Base-by-base conservation (phyloP, 805 yeast genomes). In the Yarrowia osloensis region DNA sequence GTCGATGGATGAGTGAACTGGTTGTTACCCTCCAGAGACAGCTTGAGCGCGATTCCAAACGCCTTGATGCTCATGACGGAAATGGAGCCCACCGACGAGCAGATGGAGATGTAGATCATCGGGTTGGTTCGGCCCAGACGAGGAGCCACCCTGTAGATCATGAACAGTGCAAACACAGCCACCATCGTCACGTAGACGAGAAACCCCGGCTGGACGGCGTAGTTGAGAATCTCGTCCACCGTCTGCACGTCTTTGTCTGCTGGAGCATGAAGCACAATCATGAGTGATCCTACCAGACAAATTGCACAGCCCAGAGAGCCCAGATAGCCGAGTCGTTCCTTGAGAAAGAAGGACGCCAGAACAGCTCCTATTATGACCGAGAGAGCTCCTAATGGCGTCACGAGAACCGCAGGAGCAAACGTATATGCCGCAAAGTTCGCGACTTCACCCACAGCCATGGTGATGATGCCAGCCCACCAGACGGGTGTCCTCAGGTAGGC, bases 351-450 rank as follows among this genome's bases (percentile, higher is more conserved):
- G 2, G 97, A 88, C 0, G 97, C 97, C 69, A 91, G 80, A 6
- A 91, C 91, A 2, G 97, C 97, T 15, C 97, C 97, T 69, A 91
- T 91, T 70, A 91, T 90, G 26, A 91, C 97, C 7, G 93, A 86
- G 29, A 91, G 79, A 0, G 97, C 97, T 12, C 97, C 97, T 66
- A 91, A 80, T 4, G 97, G 97, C 3, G 97, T 91, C 47, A 91
- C 97, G 71, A 91, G 78, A 70, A 92, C 89, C 0, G 97, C 96
- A 4, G 97, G 97, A 0, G 97, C 97, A 82, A 91, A 91, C 1
- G 97, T 91, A 75, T 91, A 91, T 0, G 97, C 97, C 2, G 97
- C 97, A 75, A 91, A 91, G 75, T 91, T 91, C 67, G 97, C 97
- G 49, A 91, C 78, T 75, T 91, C 97, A 4, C 97, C 97, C 24